A percentile compares a stretch with the other conserved stretches of the same genome.
Conservation (phyloP, 768 basidiomycete species). For the Cystobasidium ongulense region DNA sequence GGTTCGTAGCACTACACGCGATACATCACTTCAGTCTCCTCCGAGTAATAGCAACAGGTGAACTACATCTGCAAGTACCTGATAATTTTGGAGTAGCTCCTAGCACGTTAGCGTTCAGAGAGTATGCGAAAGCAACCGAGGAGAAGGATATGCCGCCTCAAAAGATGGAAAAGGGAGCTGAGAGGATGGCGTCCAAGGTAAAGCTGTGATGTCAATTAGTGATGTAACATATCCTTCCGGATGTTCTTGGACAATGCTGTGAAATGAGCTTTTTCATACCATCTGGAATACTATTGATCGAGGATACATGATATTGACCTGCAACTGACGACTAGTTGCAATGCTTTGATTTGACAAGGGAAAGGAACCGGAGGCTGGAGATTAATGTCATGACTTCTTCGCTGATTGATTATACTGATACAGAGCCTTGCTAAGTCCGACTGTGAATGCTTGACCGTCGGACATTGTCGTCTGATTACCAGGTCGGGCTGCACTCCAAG, state of each 20-base stretch:
- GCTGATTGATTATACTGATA: neutral
- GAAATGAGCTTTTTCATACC: too few species aligned
- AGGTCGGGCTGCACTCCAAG: neutral
- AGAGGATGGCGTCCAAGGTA: constrained; percentile 17
- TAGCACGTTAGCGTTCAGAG: constrained; percentile 29
- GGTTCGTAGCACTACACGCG: constrained; percentile 29
- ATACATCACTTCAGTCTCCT: constrained; percentile 29
- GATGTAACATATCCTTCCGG: too few species aligned
- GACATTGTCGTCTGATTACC: neutral
- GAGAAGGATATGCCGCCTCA: constrained; percentile 4
- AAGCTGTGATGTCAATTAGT: constrained; percentile 8
- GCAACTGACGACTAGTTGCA: too few species aligned
- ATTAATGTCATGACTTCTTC: neutral
- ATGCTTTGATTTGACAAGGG: too few species aligned
- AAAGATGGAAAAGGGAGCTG: constrained; percentile 10
- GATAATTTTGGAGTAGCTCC: constrained; percentile 41
- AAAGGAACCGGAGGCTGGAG: too few species aligned
- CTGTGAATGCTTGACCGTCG: neutral
- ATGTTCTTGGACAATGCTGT: too few species aligned
- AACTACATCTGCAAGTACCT: constrained; percentile 29
- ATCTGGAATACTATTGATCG: too few species aligned
- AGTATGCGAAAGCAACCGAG: neutral
- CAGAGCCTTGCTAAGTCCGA: neutral
- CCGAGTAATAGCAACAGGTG: constrained; percentile 33
- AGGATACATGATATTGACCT: too few species aligned